Evolutionary conservation across 805 yeast genomes (phyloP).

Genomic region (Sugiyamaella chiloensis): DNA sequence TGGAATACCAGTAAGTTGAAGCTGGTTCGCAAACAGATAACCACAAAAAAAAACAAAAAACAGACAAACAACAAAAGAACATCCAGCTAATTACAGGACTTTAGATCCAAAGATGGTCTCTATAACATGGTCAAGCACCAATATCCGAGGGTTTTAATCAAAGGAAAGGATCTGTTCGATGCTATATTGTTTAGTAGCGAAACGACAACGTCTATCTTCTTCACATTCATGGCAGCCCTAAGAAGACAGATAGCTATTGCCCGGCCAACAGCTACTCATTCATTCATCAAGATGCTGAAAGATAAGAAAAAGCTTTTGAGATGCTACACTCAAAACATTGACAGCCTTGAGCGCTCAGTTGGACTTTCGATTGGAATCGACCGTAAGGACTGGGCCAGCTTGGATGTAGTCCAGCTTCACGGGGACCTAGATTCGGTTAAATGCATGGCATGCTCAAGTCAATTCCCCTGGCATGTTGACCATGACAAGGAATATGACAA

Average conservation of each 20-base stretch:
- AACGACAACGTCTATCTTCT: conserved; percentile 66
- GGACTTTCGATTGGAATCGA: conserved; percentile 58
- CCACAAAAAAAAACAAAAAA: not conserved
- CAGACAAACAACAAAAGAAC: too few relatives aligned
- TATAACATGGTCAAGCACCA: conserved; percentile 68
- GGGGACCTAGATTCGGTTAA: conserved; percentile 77
- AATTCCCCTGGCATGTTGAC: conserved; percentile 59
- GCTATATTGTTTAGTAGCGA: conserved; percentile 72
- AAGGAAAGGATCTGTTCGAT: conserved; percentile 91
- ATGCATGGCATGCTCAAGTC: conserved; percentile 67
- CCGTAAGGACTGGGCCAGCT: conserved; percentile 47
- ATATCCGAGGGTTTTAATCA: conserved; percentile 58
- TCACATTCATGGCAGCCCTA: conserved; percentile 82
- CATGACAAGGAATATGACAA: conserved; percentile 45
- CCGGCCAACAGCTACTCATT: conserved; percentile 79
- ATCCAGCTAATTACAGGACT: conserved; percentile 44
- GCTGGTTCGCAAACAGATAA: not conserved
- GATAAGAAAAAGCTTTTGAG: conserved; percentile 66
- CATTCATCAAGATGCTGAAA: conserved; percentile 59
- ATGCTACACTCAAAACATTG: conserved; percentile 95
- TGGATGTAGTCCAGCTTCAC: conserved; percentile 84
- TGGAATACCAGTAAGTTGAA: conserved; percentile 65
- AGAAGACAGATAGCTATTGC: conserved; percentile 64
- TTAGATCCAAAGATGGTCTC: conserved; percentile 78
- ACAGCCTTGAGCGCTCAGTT: conserved; percentile 69